Evolutionary conservation across 2,329 filamentous ascomycete genomes (phyloP).

Genomic region (Calonectria multiphialidica): DNA sequence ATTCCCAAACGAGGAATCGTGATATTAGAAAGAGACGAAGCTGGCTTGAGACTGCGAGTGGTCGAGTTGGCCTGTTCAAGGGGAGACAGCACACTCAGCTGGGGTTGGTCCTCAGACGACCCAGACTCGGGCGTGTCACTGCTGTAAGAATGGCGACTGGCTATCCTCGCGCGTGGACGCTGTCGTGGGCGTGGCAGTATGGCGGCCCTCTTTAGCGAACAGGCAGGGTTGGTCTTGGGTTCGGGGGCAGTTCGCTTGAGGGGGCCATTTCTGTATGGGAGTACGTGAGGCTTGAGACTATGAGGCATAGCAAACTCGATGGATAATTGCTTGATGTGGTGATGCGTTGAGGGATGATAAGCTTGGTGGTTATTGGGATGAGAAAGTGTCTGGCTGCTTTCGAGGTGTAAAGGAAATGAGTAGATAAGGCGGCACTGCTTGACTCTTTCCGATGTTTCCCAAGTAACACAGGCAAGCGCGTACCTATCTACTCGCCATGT

Average conservation of each 20-base stretch:
- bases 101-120: slow-evolving; percentile 16
- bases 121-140: slow-evolving; percentile 26
- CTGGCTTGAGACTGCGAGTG: slow-evolving; percentile 27
- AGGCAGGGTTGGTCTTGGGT: background rate
- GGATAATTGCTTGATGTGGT: background rate
- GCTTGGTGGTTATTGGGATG: background rate
- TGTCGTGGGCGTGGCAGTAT: slow-evolving; percentile 8
- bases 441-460: background rate
- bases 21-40: slow-evolving; percentile 24
- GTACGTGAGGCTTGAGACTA: slow-evolving; percentile 30
- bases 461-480: background rate
- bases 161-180: background rate
- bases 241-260: slow-evolving; percentile 15
- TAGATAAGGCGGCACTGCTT: background rate
- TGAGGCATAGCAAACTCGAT: slow-evolving; percentile 33
- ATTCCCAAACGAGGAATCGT: slow-evolving; percentile 6
- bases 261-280: slow-evolving; percentile 2
- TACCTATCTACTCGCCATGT: background rate
- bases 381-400: background rate
- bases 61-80: slow-evolving; percentile 20
- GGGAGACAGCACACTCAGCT: background rate
- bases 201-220: slow-evolving; percentile 16
- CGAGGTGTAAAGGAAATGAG: background rate
- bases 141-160: background rate
- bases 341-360: background rate